phyloP scores from a whole-genome alignment of 495 filamentous ascomycete genomes.

The Trichoderma orchidacearum region DNA sequence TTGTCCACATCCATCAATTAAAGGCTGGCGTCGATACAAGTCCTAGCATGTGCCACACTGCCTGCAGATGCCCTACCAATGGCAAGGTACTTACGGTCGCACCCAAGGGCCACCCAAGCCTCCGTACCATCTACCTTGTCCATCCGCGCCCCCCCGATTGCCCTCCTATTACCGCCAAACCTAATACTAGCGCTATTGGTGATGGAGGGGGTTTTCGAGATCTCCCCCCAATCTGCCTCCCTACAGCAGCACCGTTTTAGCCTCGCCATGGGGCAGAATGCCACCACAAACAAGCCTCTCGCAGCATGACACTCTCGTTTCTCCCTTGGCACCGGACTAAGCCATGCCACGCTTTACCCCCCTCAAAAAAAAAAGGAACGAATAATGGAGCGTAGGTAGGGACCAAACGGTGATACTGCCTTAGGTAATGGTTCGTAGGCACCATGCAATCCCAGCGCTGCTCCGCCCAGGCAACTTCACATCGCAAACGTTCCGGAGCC shows the following conservation, averaged over 20 bases:
- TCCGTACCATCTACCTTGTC: too few relatives aligned
- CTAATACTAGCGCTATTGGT: too few relatives aligned
- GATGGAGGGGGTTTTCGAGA: background rate
- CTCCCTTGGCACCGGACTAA: background rate
- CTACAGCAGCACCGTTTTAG: background rate
- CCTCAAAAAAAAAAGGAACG: too few relatives aligned
- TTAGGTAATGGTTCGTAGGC: background rate
- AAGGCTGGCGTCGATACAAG: background rate
- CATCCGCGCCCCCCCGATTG: too few relatives aligned
- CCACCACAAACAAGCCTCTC: background rate
- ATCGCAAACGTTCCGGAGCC: too few relatives aligned
- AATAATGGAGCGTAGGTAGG: too few relatives aligned
- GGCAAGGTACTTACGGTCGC: background rate
- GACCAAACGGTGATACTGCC: background rate
- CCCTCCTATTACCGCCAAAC: too few relatives aligned
- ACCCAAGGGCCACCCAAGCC: background rate
- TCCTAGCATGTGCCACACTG: too few relatives aligned
- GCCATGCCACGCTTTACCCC: too few relatives aligned
- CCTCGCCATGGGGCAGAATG: background rate
- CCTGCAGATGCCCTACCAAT: background rate
- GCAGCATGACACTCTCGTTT: background rate
- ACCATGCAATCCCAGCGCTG: background rate
- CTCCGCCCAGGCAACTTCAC: background rate
- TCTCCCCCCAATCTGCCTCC: background rate
- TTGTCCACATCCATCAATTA: background rate